These are phyloP conservation scores for Paramarasmius palmivorus DNA, from an alignment of 1,284 basidiomycete species.

Conservation along the genomic window DNA sequence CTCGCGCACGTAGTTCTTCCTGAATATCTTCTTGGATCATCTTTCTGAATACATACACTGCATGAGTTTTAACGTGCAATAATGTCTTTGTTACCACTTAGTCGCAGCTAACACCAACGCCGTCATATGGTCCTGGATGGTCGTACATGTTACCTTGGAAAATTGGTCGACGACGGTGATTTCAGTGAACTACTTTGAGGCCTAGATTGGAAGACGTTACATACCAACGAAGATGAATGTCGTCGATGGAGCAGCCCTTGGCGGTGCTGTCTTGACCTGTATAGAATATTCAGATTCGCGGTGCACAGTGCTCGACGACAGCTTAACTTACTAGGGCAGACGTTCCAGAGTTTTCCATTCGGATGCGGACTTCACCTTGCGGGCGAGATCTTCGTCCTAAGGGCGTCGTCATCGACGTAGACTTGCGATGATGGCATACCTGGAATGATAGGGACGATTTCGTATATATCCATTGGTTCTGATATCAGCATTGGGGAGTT, in stretches of 20 bases:
- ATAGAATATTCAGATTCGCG: not conserved
- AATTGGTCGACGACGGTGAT: too few relatives aligned
- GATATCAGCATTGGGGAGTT: conserved; percentile 29
- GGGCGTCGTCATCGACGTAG: not conserved
- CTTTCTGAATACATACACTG: too few relatives aligned
- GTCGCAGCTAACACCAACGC: conserved; percentile 49
- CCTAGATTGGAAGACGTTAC: conserved; percentile 45
- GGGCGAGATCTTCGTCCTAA: conserved; percentile 51
- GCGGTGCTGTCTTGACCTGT: conserved; percentile 59
- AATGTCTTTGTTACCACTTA: too few relatives aligned
- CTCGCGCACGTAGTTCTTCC: too few relatives aligned
- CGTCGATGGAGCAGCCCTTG: conserved; percentile 50
- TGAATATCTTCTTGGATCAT: too few relatives aligned
- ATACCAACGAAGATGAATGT: conserved; percentile 55
- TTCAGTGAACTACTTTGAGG: conserved; percentile 31
- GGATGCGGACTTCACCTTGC: conserved; percentile 62
- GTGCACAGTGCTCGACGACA: not conserved
- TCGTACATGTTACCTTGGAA: not conserved
- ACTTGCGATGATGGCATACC: conserved; percentile 18
- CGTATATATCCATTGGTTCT: conserved; percentile 42
- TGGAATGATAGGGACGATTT: conserved; percentile 49
- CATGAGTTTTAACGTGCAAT: too few relatives aligned
- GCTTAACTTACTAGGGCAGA: conserved; percentile 40
- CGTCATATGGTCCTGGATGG: conserved; percentile 50
- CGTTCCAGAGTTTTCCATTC: conserved; percentile 28